A percentile compares a stretch with the other conserved stretches of the same genome.
These are phyloP conservation scores for Sporobolomyces phaffii DNA, from an alignment of 768 basidiomycete genomes.

Conservation along the genomic window DNA sequence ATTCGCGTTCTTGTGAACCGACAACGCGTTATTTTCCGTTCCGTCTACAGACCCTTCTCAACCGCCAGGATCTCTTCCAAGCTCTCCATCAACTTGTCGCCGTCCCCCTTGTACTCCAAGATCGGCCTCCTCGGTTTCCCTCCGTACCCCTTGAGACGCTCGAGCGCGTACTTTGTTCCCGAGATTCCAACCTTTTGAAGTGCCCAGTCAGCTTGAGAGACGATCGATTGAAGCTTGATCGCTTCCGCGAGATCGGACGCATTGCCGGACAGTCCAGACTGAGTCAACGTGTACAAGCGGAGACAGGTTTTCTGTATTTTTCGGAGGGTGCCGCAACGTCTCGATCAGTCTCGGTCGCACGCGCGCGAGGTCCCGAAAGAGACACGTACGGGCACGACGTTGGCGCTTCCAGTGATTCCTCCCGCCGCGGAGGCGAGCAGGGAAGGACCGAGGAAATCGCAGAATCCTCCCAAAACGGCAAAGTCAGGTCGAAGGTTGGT, in stretches of 20 bases:
- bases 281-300: conserved; percentile 47
- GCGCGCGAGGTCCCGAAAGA: no score
- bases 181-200: conserved; percentile 69
- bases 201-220: conserved; percentile 72
- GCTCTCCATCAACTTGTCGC: conserved; percentile 62
- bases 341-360: no score
- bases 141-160: conserved; percentile 69
- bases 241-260: conserved; percentile 59
- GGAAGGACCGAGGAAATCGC: conserved; percentile 73
- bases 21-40: no score
- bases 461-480: conserved; percentile 76
- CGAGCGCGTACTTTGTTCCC: conserved; percentile 74
- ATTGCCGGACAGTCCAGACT: conserved; percentile 50
- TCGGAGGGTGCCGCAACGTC: no score
- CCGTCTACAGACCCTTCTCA: no score
- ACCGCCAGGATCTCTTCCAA: conserved; percentile 52
- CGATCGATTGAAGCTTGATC: conserved; percentile 68
- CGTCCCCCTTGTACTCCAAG: conserved; percentile 59
- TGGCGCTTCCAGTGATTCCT: conserved; percentile 82
- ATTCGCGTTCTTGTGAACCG: no score
- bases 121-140: conserved; percentile 73
- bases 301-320: conserved; percentile 58
- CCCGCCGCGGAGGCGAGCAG: conserved; percentile 70
- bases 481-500: conserved; percentile 49
- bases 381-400: conserved; percentile 63